These are phyloP conservation scores for Tolypocladium tundrense DNA, from an alignment of 2,329 filamentous ascomycete species.

Conservation along the genomic window DNA sequence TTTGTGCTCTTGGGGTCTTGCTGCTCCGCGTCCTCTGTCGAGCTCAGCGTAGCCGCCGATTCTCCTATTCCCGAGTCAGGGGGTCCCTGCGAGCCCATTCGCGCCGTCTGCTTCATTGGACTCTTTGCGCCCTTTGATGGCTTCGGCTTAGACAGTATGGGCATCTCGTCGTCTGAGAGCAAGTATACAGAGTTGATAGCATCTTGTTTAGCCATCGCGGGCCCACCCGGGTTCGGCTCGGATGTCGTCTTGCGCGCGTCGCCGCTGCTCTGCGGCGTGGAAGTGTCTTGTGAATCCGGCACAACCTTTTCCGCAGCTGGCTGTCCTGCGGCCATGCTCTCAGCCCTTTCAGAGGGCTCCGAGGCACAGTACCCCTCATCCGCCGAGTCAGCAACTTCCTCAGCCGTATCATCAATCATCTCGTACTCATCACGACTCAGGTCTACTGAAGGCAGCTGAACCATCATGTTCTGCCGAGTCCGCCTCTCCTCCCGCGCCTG, in stretches of 20 bases:
- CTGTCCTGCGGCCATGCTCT: not conserved
- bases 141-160: constrained; percentile 11
- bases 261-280: constrained; percentile 2
- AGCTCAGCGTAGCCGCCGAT: not conserved
- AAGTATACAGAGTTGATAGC: constrained; percentile 8
- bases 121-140: not conserved
- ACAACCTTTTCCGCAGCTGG: constrained; percentile 6
- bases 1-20: not conserved
- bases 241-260: not conserved
- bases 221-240: not conserved
- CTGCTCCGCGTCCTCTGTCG: not conserved
- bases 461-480: constrained; percentile 4
- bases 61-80: not conserved
- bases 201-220: not conserved
- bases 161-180: constrained; percentile 26
- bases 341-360: constrained; percentile 1
- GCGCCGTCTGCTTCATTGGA: not conserved
- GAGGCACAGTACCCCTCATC: not conserved
- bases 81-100: not conserved
- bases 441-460: constrained; percentile 7
- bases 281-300: constrained; percentile 19
- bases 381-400: not conserved
- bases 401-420: constrained; percentile 1
- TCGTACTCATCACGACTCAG: constrained; percentile 5
- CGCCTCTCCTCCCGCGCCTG: constrained; percentile 9